These are phyloP conservation scores for Scolecobasidium constrictum DNA, from an alignment of 2,329 filamentous ascomycete genomes.

Conservation along the genomic window DNA sequence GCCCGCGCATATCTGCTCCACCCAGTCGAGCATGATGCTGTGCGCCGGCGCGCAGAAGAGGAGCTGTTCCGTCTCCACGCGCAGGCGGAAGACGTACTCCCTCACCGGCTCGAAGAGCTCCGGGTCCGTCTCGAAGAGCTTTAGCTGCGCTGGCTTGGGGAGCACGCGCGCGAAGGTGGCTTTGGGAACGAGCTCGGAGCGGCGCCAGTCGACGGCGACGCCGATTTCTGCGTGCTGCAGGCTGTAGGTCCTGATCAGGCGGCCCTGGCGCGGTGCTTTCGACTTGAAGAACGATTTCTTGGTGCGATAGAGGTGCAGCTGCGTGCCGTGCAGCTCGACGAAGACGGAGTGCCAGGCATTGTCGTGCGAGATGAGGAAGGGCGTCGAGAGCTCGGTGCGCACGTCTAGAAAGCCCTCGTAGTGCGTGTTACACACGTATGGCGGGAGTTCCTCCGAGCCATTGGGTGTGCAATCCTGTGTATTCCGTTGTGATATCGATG, in stretches of 20 bases:
- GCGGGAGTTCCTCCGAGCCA: constrained; percentile 15
- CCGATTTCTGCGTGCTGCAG: constrained; percentile 66
- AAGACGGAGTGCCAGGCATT: constrained; percentile 55
- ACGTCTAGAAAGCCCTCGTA: constrained; percentile 30
- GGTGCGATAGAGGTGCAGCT: constrained; percentile 52
- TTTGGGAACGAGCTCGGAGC: constrained; percentile 36
- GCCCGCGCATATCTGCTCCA: constrained; percentile 59
- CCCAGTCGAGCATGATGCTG: constrained; percentile 56
- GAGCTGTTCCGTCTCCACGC: constrained; percentile 64
- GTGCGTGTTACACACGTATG: constrained; percentile 25
- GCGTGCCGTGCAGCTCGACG: constrained; percentile 56
- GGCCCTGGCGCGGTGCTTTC: constrained; percentile 34
- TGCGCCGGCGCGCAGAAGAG: constrained; percentile 56
- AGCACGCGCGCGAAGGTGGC: constrained; percentile 35
- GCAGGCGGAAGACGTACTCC: constrained; percentile 58
- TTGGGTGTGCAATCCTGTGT: constrained; percentile 12
- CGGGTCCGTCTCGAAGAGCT: constrained; percentile 33
- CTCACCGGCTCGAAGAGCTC: constrained; percentile 32
- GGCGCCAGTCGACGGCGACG: constrained; percentile 61
- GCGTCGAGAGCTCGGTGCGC: constrained; percentile 57
- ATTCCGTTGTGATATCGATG: constrained; percentile 13
- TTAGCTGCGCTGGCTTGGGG: constrained; percentile 26
- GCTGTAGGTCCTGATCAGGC: constrained; percentile 58
- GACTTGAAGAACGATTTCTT: constrained; percentile 30
- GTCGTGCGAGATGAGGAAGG: constrained; percentile 49